Base-by-base conservation (phyloP, 352 stramenopile genomes). In the Aphanomyces invadans region DNA sequence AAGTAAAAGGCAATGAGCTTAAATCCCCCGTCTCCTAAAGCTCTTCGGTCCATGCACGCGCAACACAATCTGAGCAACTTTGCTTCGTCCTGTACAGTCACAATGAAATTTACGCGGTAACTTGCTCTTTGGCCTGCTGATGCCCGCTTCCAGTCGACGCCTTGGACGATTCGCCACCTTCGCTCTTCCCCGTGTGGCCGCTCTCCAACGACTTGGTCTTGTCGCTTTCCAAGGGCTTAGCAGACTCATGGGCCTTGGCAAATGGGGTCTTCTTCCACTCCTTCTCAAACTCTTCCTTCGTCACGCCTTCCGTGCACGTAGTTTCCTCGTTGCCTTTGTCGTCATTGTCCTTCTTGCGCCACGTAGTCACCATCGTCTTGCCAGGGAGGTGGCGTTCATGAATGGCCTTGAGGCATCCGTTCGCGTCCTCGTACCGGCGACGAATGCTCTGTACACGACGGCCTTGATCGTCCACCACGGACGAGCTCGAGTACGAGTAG, bases 381-480 rank as follows among this genome's bases (percentile, higher is more conserved):
- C 72, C 80, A 9, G 76, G 62, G 9, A 92, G 61, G 28, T 90
- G 73, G 19, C 85, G 83, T 66, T 94, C 83, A 60, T 94, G 85
- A 39, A 89, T 72, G 1, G 85, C 85, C 76, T 94, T 94, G 56
- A 94, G 63, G 10, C 83, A 80, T 1, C 83, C 85, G 4, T 70
- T 81, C 64, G 83, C 91, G 68, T 94, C 85, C 46, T 92, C 83
- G 65, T 94, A 94, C 68, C 83, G 85, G 28, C 83, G 85, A 62
- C 85, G 83, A 33, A 78, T 87, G 62, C 83, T 92, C 74, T 71
- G 67, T 17, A 92, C 71, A 46, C 75, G 80, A n/a, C 70, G 74
- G 4, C 85, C 83, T 10, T 90, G 64, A 51, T 87, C 78, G 62
- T 94, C 85, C 52, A 87, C 65, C 2, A 91, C 70, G 19, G 80